Conservation (phyloP, 495 filamentous ascomycete genomes). For the Bacidia gigantensis region DNA sequence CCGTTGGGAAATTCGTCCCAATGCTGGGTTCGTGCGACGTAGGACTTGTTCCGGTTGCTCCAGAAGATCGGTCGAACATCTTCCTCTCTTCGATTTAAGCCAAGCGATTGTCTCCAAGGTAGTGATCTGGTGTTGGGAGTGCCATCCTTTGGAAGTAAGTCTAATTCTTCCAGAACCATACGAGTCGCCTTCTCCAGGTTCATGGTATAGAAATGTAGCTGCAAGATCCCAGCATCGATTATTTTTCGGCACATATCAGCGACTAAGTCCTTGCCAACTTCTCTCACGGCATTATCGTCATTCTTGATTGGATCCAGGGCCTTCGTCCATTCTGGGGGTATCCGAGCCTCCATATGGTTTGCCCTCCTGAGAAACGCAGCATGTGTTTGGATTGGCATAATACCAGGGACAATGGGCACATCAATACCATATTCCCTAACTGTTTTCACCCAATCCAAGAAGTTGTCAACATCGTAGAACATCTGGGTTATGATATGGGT, state of each 20-base stretch:
- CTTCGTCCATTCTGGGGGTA: slow-evolving; percentile 69
- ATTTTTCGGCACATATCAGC: slow-evolving; percentile 83
- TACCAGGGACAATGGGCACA: slow-evolving; percentile 87
- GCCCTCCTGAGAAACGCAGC: slow-evolving; percentile 79
- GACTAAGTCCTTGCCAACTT: slow-evolving; percentile 80
- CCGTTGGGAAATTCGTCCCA: slow-evolving; percentile 99
- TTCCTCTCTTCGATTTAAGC: slow-evolving; percentile 72
- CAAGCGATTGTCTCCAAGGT: slow-evolving; percentile 91
- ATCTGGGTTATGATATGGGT: slow-evolving; percentile 96
- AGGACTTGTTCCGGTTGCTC: slow-evolving; percentile 92
- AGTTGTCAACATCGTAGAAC: slow-evolving; percentile 97
- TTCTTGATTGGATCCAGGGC: slow-evolving; percentile 88
- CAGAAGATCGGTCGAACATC: slow-evolving; percentile 99
- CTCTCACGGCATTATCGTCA: slow-evolving; percentile 82
- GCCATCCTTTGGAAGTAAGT: slow-evolving; percentile 52
- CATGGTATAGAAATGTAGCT: slow-evolving; percentile 99
- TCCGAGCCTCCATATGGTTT: slow-evolving; percentile 70
- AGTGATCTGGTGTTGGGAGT: slow-evolving; percentile 70
- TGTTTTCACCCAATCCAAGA: slow-evolving; percentile 77
- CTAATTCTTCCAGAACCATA: slow-evolving; percentile 82
- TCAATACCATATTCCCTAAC: slow-evolving; percentile 72
- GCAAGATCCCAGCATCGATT: slow-evolving; percentile 63
- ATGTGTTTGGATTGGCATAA: slow-evolving; percentile 98
- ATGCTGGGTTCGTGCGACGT: slow-evolving; percentile 87
- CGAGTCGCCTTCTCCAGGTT: slow-evolving; percentile 90